Conservation (phyloP, 1,284 basidiomycete genomes). For the Pulveroboletus ridleyi region DNA sequence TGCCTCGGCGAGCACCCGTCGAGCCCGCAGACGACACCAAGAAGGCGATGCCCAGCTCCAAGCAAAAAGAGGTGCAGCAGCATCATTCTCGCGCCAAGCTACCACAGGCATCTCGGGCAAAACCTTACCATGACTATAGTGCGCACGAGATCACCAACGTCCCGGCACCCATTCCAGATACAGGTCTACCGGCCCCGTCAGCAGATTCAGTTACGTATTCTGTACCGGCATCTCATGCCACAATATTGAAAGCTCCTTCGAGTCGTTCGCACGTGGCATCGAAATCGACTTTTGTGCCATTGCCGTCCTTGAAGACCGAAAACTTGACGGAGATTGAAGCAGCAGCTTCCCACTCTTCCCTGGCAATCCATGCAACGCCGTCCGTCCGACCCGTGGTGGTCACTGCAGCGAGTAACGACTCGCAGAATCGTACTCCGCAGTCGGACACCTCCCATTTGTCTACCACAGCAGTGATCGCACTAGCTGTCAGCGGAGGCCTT, state of each 20-base stretch:
- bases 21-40: slow-evolving; percentile 33
- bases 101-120: slow-evolving; percentile 18
- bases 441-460: slow-evolving; percentile 28
- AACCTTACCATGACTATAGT: slow-evolving; percentile 33
- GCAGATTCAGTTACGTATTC: slow-evolving; percentile 10
- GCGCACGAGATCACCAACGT: slow-evolving; percentile 48
- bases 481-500: slow-evolving; percentile 62
- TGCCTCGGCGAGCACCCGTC: slow-evolving; percentile 18
- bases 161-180: slow-evolving; percentile 63
- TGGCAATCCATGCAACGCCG: slow-evolving; percentile 8
- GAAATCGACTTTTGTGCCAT: slow-evolving; percentile 35
- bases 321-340: slow-evolving; percentile 35
- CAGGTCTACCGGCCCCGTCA: slow-evolving; percentile 40
- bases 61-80: slow-evolving; percentile 3
- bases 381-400: slow-evolving; percentile 16
- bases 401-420: slow-evolving; percentile 9
- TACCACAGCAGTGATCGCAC: slow-evolving; percentile 56
- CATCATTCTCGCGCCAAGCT: slow-evolving; percentile 17
- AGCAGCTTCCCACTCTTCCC: slow-evolving; percentile 24
- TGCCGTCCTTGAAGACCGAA: slow-evolving; percentile 37
- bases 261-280: slow-evolving; percentile 21
- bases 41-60: slow-evolving; percentile 22
- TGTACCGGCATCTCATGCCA: slow-evolving; percentile 5
- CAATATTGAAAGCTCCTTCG: slow-evolving; percentile 13
- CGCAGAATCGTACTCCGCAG: slow-evolving; percentile 16